These are phyloP conservation scores for Nigrospora oryzae DNA, from an alignment of 2,329 filamentous ascomycete genomes.

Conservation along the genomic window DNA sequence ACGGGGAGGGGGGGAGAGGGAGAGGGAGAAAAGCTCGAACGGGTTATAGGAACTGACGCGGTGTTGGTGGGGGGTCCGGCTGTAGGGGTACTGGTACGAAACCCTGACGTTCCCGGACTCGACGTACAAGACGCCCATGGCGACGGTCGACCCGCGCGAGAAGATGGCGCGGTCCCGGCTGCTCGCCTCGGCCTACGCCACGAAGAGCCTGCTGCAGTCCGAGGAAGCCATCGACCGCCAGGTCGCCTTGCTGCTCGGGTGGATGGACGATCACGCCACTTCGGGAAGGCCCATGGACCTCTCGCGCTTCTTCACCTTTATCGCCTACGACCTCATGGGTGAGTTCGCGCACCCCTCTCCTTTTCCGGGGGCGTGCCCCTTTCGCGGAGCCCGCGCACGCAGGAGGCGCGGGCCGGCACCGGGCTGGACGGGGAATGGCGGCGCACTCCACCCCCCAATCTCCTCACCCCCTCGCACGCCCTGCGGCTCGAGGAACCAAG, in stretches of 20 bases:
- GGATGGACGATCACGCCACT: constrained; percentile 10
- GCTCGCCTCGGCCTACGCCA: constrained; percentile 20
- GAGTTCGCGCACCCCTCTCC: neutral
- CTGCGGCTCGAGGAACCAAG: too few species aligned
- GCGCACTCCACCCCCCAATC: too few species aligned
- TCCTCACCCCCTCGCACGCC: too few species aligned
- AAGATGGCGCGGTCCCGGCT: constrained; percentile 24
- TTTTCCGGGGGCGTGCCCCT: too few species aligned
- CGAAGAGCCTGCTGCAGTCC: constrained; percentile 19
- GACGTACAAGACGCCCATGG: constrained; percentile 29
- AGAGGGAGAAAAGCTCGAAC: too few species aligned
- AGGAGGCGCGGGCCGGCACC: too few species aligned
- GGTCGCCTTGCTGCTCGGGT: constrained; percentile 9
- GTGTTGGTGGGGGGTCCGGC: neutral
- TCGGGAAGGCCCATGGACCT: constrained; percentile 7
- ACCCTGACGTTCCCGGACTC: constrained; percentile 28
- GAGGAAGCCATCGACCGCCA: constrained; percentile 9
- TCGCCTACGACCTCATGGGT: constrained; percentile 22
- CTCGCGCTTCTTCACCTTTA: constrained; percentile 14
- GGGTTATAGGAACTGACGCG: neutral
- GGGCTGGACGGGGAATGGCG: too few species aligned
- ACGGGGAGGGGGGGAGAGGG: too few species aligned
- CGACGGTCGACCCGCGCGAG: constrained; percentile 22
- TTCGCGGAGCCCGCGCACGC: too few species aligned
- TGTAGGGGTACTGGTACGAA: constrained; percentile 21